These are phyloP conservation scores for Ophiostoma novo-ulmi DNA, from an alignment of 2,329 filamentous ascomycete genomes.

Conservation along the genomic window DNA sequence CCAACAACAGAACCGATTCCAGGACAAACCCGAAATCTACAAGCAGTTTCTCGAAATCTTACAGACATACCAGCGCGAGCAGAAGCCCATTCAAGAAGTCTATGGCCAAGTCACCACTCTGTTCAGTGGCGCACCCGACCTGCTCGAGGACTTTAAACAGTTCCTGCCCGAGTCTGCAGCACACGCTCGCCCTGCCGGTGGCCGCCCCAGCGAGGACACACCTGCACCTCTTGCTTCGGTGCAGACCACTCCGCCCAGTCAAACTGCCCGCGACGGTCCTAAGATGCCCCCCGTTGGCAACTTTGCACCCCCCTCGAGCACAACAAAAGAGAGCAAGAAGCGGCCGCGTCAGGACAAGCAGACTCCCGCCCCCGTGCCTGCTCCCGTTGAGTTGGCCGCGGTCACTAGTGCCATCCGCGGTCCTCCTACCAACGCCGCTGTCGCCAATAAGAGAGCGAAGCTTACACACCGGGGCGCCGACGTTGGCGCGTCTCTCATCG, in stretches of 20 bases:
- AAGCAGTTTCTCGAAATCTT: slow-evolving; percentile 98
- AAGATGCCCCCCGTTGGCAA: slow-evolving; percentile 92
- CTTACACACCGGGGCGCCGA: slow-evolving; percentile 62
- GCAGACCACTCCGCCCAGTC: slow-evolving; percentile 52
- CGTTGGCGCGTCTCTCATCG: slow-evolving; percentile 54
- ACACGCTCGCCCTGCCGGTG: slow-evolving; percentile 52
- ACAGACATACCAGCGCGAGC: slow-evolving; percentile 96
- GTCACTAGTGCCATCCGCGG: slow-evolving; percentile 38
- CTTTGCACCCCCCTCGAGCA: slow-evolving; percentile 76
- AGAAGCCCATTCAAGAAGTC: slow-evolving; percentile 96
- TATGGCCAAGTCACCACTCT: slow-evolving; percentile 94
- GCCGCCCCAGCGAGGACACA: slow-evolving; percentile 63
- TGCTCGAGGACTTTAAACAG: slow-evolving; percentile 97
- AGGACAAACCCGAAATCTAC: slow-evolving; percentile 95
- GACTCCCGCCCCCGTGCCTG: slow-evolving; percentile 44
- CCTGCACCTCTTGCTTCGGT: slow-evolving; percentile 43
- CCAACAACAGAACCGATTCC: slow-evolving; percentile 75
- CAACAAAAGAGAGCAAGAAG: slow-evolving; percentile 87
- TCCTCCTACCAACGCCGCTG: slow-evolving; percentile 32
- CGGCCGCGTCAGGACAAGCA: slow-evolving; percentile 61
- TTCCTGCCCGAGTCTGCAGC: slow-evolving; percentile 84
- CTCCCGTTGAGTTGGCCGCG: slow-evolving; percentile 38
- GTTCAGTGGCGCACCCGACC: slow-evolving; percentile 87
- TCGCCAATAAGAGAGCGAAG: slow-evolving; percentile 63
- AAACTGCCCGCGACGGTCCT: slow-evolving; percentile 53